These are phyloP conservation scores for Zygosaccharomyces sapae DNA, from an alignment of 1,139 yeast species.

Conservation along the genomic window DNA sequence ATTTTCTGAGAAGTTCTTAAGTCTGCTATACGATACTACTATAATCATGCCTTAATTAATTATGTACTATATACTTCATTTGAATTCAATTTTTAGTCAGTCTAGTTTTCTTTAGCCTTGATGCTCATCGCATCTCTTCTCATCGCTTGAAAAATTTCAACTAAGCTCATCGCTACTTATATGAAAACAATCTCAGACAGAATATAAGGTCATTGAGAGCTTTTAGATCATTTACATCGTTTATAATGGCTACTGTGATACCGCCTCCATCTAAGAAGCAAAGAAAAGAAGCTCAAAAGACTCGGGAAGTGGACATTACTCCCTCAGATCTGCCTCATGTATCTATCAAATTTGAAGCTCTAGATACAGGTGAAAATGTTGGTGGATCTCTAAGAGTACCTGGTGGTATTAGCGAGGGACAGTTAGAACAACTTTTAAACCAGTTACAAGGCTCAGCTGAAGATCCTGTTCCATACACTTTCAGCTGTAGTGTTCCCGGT, in stretches of 20 bases:
- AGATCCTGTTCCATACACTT: conserved; percentile 88
- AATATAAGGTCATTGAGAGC: background rate
- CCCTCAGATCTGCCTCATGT: conserved; percentile 86
- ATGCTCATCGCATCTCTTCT: background rate
- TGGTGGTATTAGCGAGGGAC: conserved; percentile 79
- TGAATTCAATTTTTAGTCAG: background rate
- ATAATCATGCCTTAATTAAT: background rate
- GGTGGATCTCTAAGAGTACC: conserved; percentile 91
- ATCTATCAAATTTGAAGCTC: conserved; percentile 81
- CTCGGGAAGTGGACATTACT: conserved; percentile 68
- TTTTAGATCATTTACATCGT: background rate
- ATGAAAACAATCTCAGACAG: background rate
- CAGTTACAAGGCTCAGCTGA: conserved; percentile 61
- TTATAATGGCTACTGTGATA: conserved; percentile 80
- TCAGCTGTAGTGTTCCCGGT: conserved; percentile 54
- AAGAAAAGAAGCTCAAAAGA: conserved; percentile 75
- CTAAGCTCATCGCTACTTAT: conserved; percentile 1
- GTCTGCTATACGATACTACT: background rate
- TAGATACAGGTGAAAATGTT: conserved; percentile 85
- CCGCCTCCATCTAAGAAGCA: conserved; percentile 95
- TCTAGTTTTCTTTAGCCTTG: background rate
- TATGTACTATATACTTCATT: conserved; percentile 3
- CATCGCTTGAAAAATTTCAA: conserved; percentile 4
- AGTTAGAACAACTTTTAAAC: conserved; percentile 81
- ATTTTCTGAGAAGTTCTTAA: background rate